These are phyloP conservation scores for Paraphoma sp. DNA, from an alignment of 2,329 filamentous ascomycete species.

Conservation along the genomic window DNA sequence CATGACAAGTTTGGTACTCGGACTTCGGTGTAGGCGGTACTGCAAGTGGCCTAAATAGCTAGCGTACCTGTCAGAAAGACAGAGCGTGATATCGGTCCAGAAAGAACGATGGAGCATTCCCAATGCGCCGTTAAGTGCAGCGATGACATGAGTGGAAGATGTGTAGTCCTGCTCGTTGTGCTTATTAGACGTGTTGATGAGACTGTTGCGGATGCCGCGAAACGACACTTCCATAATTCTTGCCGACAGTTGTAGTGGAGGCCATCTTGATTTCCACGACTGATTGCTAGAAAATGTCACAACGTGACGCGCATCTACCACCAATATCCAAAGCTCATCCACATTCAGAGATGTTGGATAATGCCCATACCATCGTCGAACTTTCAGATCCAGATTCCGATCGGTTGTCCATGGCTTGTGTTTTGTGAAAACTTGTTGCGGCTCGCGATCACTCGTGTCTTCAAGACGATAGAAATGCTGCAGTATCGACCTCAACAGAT, in stretches of 20 bases:
- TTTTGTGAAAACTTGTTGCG: slow-evolving; percentile 48
- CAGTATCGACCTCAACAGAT: slow-evolving; percentile 49
- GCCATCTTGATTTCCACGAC: slow-evolving; percentile 53
- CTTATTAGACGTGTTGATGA: slow-evolving; percentile 38
- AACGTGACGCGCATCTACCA: slow-evolving; percentile 49
- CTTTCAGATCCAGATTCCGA: slow-evolving; percentile 51
- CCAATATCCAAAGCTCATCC: slow-evolving; percentile 53
- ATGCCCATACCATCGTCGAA: slow-evolving; percentile 52
- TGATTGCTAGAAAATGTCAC: slow-evolving; percentile 54
- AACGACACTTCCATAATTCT: slow-evolving; percentile 52
- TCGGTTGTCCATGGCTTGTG: slow-evolving; percentile 53
- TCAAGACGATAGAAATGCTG: slow-evolving; percentile 54
- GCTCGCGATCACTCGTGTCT: slow-evolving; percentile 52
- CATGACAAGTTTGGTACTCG: slow-evolving; percentile 54
- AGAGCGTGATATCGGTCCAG: slow-evolving; percentile 52
- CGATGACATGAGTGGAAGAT: slow-evolving; percentile 45
- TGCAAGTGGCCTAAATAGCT: slow-evolving; percentile 52
- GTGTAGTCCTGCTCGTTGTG: slow-evolving; percentile 47
- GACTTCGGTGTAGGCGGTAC: slow-evolving; percentile 50
- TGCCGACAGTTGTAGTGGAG: slow-evolving; percentile 49
- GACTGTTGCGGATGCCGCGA: slow-evolving; percentile 49
- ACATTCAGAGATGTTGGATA: slow-evolving; percentile 52
- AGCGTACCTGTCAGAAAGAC: slow-evolving; percentile 51
- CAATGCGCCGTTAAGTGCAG: slow-evolving; percentile 48
- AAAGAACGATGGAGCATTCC: slow-evolving; percentile 54